Conservation (phyloP, 169 alveolate genomes). For the Cryptosporidium ryanae region DNA sequence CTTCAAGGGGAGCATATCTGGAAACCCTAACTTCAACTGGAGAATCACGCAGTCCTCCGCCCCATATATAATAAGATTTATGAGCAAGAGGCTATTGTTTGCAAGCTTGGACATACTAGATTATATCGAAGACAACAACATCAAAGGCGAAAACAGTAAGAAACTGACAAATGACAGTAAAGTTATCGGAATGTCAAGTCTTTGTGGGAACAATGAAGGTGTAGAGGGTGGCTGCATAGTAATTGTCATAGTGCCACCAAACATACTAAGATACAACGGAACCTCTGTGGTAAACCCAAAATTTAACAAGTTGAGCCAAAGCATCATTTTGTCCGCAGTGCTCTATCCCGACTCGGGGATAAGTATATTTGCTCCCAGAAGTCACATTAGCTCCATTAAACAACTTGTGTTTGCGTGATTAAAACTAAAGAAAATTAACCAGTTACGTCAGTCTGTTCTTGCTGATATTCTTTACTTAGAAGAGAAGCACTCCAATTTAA, state of each 20-base stretch:
- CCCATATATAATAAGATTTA: conserved; percentile 19
- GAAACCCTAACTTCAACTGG: conserved; percentile 31
- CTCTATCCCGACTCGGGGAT: conserved; percentile 37
- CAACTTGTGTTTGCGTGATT: conserved; percentile 8
- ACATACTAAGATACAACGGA: conserved; percentile 8
- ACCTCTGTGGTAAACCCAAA: conserved; percentile 12
- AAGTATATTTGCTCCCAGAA: conserved; percentile 19
- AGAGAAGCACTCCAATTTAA: too few relatives aligned
- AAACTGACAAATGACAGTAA: conserved; percentile 26
- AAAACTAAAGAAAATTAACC: neutral
- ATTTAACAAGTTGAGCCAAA: conserved; percentile 21
- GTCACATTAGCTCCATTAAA: conserved; percentile 32
- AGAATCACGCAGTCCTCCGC: conserved; percentile 30
- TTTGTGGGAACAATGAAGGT: neutral
- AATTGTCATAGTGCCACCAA: conserved; percentile 32
- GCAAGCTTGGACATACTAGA: conserved; percentile 22
- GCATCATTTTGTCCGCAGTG: conserved; percentile 27
- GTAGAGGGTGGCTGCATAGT: conserved; percentile 45
- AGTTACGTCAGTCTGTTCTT: too few relatives aligned
- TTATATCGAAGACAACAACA: neutral
- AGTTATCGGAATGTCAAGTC: conserved; percentile 8
- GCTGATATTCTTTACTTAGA: too few relatives aligned
- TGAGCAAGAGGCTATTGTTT: conserved; percentile 40
- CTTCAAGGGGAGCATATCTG: conserved; percentile 37
- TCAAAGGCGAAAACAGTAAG: neutral